A percentile compares a stretch with the other conserved stretches of the same genome.
phyloP scores from a whole-genome alignment of 2,329 filamentous ascomycete genomes.

The Pyrenochaeta sp. region DNA sequence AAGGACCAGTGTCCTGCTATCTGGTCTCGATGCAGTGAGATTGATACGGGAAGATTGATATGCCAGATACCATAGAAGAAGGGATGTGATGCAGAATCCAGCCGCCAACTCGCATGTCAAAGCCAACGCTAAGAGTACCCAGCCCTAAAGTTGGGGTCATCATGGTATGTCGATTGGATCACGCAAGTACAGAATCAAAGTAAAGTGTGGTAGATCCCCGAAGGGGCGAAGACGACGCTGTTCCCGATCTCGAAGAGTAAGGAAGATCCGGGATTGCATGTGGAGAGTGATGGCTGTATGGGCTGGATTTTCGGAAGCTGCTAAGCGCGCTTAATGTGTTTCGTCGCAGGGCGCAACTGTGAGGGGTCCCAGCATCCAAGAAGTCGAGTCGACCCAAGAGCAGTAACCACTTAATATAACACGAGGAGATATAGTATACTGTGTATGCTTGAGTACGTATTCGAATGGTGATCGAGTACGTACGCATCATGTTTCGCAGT shows the following conservation, averaged over 20 bases:
- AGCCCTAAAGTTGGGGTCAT: background rate
- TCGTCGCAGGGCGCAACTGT: background rate
- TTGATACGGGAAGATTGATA: constrained; percentile 12
- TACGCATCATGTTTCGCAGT: constrained; percentile 1
- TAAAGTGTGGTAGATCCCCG: background rate
- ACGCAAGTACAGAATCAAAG: background rate
- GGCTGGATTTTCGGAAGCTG: background rate
- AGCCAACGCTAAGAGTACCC: background rate
- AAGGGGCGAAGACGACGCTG: background rate
- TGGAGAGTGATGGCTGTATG: background rate
- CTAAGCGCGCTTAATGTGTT: background rate
- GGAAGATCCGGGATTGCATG: background rate
- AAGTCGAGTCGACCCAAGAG: background rate
- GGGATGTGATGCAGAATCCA: background rate
- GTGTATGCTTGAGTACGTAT: background rate
- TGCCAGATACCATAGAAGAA: constrained; percentile 18
- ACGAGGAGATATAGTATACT: background rate
- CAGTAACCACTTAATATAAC: background rate
- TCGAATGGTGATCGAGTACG: background rate
- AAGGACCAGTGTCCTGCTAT: constrained; percentile 3
- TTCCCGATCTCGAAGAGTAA: background rate
- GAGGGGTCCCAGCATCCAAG: background rate
- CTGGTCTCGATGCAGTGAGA: constrained; percentile 15
- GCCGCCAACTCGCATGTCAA: background rate
- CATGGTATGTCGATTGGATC: background rate